Evolutionary conservation across 352 stramenopile species (phyloP).

Genomic region (Phytophthora kernoviae): DNA sequence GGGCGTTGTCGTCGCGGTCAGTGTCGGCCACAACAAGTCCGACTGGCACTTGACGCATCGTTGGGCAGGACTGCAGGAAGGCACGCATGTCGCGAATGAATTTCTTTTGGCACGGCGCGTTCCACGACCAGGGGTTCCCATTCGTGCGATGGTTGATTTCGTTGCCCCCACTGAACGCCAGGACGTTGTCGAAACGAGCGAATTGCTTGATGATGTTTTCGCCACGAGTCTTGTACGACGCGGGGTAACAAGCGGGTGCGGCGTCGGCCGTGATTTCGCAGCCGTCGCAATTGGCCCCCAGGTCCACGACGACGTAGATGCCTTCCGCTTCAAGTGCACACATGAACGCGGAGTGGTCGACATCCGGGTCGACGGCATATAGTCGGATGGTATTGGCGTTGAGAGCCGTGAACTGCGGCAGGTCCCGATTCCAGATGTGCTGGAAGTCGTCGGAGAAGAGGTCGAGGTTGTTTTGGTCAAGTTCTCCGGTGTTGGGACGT

Average conservation of each 20-base stretch:
- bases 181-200: constrained; percentile 81
- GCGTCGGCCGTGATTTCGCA: constrained; percentile 68
- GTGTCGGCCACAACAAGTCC: constrained; percentile 75
- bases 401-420: constrained; percentile 68
- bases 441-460: constrained; percentile 78
- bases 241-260: constrained; percentile 62
- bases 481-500: constrained; percentile 68
- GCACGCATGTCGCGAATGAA: constrained; percentile 87
- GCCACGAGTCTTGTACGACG: constrained; percentile 71
- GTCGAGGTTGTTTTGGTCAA: constrained; percentile 83
- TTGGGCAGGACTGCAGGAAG: constrained; percentile 65
- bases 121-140: constrained; percentile 48
- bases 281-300: constrained; percentile 61
- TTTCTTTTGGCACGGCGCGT: constrained; percentile 90
- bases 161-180: constrained; percentile 82
- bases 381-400: constrained; percentile 81
- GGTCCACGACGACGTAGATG: constrained; percentile 80
- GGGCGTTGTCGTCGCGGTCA: constrained; percentile 59
- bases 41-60: constrained; percentile 71
- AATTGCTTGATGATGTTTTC: constrained; percentile 85
- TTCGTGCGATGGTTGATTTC: constrained; percentile 78
- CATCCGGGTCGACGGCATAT: constrained; percentile 75
- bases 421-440: constrained; percentile 71
- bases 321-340: constrained; percentile 72
- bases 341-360: constrained; percentile 87